Evolutionary conservation across 345 rosid species (phyloP), one percentile per base, ranked within the genome.

Genomic region (Gossypium arboreum): DNA sequence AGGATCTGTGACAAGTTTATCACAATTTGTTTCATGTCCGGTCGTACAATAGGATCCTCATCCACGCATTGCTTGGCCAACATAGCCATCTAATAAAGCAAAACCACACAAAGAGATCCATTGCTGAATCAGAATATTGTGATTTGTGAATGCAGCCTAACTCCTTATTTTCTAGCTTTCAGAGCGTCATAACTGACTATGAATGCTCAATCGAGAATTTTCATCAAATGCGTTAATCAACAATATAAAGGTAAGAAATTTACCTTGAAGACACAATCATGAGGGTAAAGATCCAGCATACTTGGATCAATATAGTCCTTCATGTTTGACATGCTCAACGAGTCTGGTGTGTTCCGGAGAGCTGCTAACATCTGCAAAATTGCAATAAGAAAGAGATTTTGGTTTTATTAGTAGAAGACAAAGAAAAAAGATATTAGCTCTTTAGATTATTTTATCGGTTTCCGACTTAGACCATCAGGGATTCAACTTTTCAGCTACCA

Each of bases 21-120:
- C 79, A 94, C 98, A 1, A 88, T 90, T 78, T 94, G 95, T 90
- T 91, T 94, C 98, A 92, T 94, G 86, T 94, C 97, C 9, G 98
- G 98, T 67, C 98, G 88, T 9, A 92, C 78, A 57, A 92, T 87
- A 9, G 97, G 89, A 85, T 92, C 98, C 77, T 92, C 98, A 8
- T 94, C 98, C 0, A 90, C 93, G 20, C 98, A 94, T 76, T 92
- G 98, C 89, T 89, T 94, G 1, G 93, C 98, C 34, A 94, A 88
- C 91, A 88, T 88, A 13, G 94, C 98, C 87, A 87, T 60, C 98
- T 94, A 74, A 22, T 22, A 12, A 10, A 20, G 66, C 55, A 41
- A 58, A 8, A 58, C 17, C 7, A 60, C 43, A 52, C 71, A 47
- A 72, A 47, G 39, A 71, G 51, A 48, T 22, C 39, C 39, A 4